phyloP scores from a whole-genome alignment of 495 filamentous ascomycete genomes.

The Daldinia loculata region DNA sequence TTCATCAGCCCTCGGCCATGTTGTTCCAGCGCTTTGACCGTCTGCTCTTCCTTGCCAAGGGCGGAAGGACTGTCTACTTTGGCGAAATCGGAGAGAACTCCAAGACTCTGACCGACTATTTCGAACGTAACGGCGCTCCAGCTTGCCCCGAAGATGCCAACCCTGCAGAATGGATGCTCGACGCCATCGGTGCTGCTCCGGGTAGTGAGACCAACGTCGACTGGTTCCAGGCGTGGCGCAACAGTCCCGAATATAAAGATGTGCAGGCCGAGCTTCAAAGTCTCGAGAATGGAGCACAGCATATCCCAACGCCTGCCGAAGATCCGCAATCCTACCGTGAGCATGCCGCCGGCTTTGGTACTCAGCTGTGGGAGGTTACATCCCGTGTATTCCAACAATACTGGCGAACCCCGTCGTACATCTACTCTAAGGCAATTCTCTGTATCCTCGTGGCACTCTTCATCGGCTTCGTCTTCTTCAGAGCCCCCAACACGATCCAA shows the following conservation, averaged over 20 bases:
- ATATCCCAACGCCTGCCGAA: constrained; percentile 46
- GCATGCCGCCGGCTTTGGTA: constrained; percentile 64
- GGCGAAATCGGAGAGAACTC: constrained; percentile 88
- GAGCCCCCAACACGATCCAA: constrained; percentile 72
- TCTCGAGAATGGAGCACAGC: constrained; percentile 68
- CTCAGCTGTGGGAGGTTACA: constrained; percentile 64
- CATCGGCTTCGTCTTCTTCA: constrained; percentile 89
- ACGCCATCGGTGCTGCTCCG: constrained; percentile 92
- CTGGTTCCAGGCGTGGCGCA: constrained; percentile 83
- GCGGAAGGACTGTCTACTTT: constrained; percentile 89
- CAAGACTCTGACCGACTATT: constrained; percentile 75
- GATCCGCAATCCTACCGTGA: constrained; percentile 57
- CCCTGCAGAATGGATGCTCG: constrained; percentile 96
- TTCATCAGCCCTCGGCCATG: constrained; percentile 91
- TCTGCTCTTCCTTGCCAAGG: constrained; percentile 81
- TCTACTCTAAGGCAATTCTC: constrained; percentile 74
- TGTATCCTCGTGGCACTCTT: constrained; percentile 72
- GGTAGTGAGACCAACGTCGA: constrained; percentile 77
- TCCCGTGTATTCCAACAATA: constrained; percentile 84
- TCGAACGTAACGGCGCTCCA: constrained; percentile 78
- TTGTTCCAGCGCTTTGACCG: constrained; percentile 92
- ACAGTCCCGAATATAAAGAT: constrained; percentile 72
- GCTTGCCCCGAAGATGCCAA: constrained; percentile 81
- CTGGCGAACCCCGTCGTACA: constrained; percentile 87
- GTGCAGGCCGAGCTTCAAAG: constrained; percentile 75